These are phyloP conservation scores for Corchorus olitorius DNA, from an alignment of 345 rosid species.

Conservation along the genomic window DNA sequence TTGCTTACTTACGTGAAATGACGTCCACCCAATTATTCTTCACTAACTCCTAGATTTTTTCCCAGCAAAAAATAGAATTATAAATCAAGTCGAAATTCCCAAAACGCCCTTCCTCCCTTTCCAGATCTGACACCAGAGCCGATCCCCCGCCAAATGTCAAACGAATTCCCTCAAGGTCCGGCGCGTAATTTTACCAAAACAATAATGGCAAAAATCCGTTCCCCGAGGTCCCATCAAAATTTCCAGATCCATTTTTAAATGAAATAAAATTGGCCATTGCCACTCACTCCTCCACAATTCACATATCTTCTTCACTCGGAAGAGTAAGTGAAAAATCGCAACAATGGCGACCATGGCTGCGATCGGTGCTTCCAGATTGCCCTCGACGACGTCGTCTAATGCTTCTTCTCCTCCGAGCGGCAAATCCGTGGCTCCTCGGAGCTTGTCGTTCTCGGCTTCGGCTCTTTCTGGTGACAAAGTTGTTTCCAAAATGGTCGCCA, in stretches of 20 bases:
- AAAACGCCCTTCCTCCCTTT: not conserved
- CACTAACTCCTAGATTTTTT: not conserved
- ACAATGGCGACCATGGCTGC: constrained; percentile 62
- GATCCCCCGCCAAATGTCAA: not conserved
- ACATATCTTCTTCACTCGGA: not conserved
- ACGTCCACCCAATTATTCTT: constrained; percentile 24
- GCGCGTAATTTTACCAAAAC: not conserved
- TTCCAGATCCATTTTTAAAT: not conserved
- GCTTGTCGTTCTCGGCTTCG: constrained; percentile 59
- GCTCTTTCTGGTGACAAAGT: constrained; percentile 51
- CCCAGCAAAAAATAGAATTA: not conserved
- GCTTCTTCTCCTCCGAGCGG: constrained; percentile 29
- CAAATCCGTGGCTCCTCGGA: not conserved
- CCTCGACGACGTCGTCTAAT: constrained; percentile 26
- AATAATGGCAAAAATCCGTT: not conserved
- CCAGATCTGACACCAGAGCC: not conserved
- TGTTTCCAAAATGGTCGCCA: constrained; percentile 17
- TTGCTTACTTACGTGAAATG: not conserved
- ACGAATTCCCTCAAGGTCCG: not conserved
- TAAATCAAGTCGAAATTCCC: not conserved
- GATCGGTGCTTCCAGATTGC: constrained; percentile 37
- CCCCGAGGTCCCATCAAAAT: not conserved
- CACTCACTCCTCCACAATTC: not conserved
- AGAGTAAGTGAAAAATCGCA: not conserved
- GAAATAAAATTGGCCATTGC: too few species aligned